Evolutionary conservation across 2,329 filamentous ascomycete species (phyloP).

Genomic region (Pleurostoma richardsiae): DNA sequence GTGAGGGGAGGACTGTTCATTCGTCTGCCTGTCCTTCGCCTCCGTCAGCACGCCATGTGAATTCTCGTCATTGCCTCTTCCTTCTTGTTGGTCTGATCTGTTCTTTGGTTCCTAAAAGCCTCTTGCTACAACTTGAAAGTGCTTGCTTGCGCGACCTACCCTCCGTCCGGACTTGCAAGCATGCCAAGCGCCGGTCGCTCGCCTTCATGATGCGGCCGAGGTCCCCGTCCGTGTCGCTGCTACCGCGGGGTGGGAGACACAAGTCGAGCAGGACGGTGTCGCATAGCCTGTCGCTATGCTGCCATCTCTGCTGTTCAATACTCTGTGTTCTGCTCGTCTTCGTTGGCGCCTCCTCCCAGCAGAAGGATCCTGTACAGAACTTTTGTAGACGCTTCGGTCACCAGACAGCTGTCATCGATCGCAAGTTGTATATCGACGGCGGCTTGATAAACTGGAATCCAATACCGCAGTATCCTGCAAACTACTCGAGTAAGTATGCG

Average conservation of each 20-base stretch:
- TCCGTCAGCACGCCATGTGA: neutral
- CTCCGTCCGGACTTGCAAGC: neutral
- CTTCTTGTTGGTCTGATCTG: neutral
- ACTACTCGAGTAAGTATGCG: conserved; percentile 48
- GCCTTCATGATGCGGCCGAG: neutral
- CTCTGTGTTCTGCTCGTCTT: conserved; percentile 2
- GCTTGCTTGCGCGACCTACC: no score
- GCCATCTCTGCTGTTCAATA: neutral
- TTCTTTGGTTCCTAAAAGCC: neutral
- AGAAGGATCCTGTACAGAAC: conserved; percentile 46
- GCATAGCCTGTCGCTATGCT: conserved; percentile 2
- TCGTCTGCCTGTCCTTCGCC: neutral
- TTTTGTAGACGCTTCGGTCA: conserved; percentile 53
- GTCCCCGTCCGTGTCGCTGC: neutral
- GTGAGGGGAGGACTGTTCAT: no score
- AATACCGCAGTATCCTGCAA: conserved; percentile 37
- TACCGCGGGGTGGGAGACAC: neutral
- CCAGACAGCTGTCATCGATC: conserved; percentile 54
- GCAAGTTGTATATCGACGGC: conserved; percentile 58
- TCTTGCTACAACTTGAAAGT: neutral
- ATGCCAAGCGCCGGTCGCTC: neutral
- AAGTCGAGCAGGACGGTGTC: neutral
- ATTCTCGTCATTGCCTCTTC: neutral
- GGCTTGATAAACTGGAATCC: conserved; percentile 52
- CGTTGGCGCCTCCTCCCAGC: conserved; percentile 15